Evolutionary conservation across 352 stramenopile species (phyloP).

Genomic region (Pythium apleroticum): DNA sequence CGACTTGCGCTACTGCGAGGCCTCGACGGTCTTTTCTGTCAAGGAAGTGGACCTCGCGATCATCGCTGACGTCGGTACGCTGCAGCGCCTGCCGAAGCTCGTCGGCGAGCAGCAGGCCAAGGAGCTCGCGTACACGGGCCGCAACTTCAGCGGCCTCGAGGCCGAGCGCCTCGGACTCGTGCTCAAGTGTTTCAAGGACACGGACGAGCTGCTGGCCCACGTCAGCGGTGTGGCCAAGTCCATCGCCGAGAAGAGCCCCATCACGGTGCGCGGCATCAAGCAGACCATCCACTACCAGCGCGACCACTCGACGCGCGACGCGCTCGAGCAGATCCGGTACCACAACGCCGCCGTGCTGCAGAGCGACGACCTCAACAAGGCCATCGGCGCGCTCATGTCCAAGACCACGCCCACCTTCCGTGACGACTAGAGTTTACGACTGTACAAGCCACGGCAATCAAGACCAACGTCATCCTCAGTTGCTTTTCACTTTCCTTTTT

Average conservation of each 20-base stretch:
- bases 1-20: constrained; percentile 83
- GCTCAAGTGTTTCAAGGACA: constrained; percentile 63
- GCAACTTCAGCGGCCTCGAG: constrained; percentile 75
- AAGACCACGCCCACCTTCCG: constrained; percentile 66
- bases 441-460: not conserved
- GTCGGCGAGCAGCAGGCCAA: constrained; percentile 83
- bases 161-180: constrained; percentile 79
- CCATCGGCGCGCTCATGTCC: constrained; percentile 70
- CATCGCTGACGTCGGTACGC: constrained; percentile 85
- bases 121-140: constrained; percentile 84
- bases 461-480: not conserved
- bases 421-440: constrained; percentile 49
- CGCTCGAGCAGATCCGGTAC: constrained; percentile 77
- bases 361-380: constrained; percentile 80
- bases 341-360: constrained; percentile 86
- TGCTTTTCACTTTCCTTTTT: constrained; percentile 8
- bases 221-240: constrained; percentile 48
- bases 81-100: constrained; percentile 85
- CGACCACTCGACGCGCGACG: constrained; percentile 79
- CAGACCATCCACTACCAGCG: constrained; percentile 86
- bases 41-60: constrained; percentile 90
- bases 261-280: constrained; percentile 88
- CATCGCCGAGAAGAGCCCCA: constrained; percentile 83
- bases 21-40: constrained; percentile 80
- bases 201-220: constrained; percentile 56